Conservation (phyloP, 768 basidiomycete genomes). For the Kwoniella mangroviensis region DNA sequence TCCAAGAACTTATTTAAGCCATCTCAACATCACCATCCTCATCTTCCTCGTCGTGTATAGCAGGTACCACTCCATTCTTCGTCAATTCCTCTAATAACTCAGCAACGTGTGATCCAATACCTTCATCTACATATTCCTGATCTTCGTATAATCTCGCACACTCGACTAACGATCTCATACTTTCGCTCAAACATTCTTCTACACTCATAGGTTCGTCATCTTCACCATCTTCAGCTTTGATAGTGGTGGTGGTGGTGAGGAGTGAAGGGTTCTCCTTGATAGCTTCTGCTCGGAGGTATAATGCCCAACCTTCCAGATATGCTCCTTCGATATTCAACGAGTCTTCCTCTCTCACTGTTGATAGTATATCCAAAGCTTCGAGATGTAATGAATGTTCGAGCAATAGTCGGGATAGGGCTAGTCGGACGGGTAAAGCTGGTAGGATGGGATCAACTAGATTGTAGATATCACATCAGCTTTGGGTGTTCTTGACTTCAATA, state of each 20-base stretch:
- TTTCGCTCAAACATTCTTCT: slow-evolving; percentile 77
- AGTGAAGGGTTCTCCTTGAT: slow-evolving; percentile 33
- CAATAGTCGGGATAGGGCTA: slow-evolving; percentile 78
- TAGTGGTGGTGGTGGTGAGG: not conserved
- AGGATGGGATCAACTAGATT: slow-evolving; percentile 67
- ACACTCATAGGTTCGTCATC: slow-evolving; percentile 61
- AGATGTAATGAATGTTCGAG: slow-evolving; percentile 74
- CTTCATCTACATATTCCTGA: slow-evolving; percentile 75
- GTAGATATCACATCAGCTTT: not conserved
- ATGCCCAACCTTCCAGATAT: slow-evolving; percentile 95
- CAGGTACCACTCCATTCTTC: slow-evolving; percentile 68
- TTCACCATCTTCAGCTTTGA: slow-evolving; percentile 59
- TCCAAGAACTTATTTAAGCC: slow-evolving; percentile 44
- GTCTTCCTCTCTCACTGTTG: slow-evolving; percentile 77
- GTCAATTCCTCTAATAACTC: slow-evolving; percentile 76
- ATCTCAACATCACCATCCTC: slow-evolving; percentile 70
- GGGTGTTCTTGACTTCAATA: too few relatives aligned
- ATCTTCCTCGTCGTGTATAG: slow-evolving; percentile 65
- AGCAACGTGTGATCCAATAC: slow-evolving; percentile 72
- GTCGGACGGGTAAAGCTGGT: slow-evolving; percentile 73
- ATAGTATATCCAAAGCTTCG: slow-evolving; percentile 74
- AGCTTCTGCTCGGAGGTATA: slow-evolving; percentile 65
- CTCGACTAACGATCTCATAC: slow-evolving; percentile 79
- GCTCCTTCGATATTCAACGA: slow-evolving; percentile 88
- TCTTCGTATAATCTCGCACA: slow-evolving; percentile 77